Conservation (phyloP, 2,329 filamentous ascomycete genomes). For the Pyrenochaeta sp. region DNA sequence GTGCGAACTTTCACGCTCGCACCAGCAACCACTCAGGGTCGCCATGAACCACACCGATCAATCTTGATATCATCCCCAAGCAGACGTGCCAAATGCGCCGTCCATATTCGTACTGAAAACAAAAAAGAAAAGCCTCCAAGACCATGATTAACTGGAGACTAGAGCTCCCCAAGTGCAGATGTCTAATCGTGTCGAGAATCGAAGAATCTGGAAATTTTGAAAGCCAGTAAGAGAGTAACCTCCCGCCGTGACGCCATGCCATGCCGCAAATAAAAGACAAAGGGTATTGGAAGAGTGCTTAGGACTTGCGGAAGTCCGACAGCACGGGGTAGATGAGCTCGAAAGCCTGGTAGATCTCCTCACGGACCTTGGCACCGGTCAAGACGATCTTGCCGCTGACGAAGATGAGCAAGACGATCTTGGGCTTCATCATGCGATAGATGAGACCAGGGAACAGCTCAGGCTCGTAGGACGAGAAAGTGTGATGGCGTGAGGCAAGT, state of each 20-base stretch:
- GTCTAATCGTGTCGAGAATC: slow-evolving; percentile 38
- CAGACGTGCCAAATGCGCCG: slow-evolving; percentile 22
- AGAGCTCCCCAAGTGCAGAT: slow-evolving; percentile 37
- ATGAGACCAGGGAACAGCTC: slow-evolving; percentile 99
- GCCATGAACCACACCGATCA: slow-evolving; percentile 21
- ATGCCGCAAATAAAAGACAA: slow-evolving; percentile 47
- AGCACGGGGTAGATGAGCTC: slow-evolving; percentile 43
- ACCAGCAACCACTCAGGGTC: slow-evolving; percentile 19
- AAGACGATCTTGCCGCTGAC: slow-evolving; percentile 98
- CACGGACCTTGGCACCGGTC: slow-evolving; percentile 95
- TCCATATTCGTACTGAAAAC: slow-evolving; percentile 31
- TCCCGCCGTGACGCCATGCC: slow-evolving; percentile 47
- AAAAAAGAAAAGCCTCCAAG: slow-evolving; percentile 33
- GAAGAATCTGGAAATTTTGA: slow-evolving; percentile 38
- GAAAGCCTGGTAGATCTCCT: slow-evolving; percentile 74
- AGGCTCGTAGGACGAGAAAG: slow-evolving; percentile 94
- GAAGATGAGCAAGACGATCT: slow-evolving; percentile 97
- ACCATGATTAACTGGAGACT: slow-evolving; percentile 39
- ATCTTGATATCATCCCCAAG: slow-evolving; percentile 32
- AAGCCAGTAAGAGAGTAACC: slow-evolving; percentile 28
- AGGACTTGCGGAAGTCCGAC: slow-evolving; percentile 69
- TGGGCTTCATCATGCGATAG: slow-evolving; percentile 99
- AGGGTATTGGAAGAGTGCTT: slow-evolving; percentile 37
- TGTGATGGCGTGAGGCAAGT: slow-evolving; percentile 95
- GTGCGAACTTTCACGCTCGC: slow-evolving; percentile 41